phyloP scores from a whole-genome alignment of 768 basidiomycete genomes.

The Panaeolus papilionaceus region DNA sequence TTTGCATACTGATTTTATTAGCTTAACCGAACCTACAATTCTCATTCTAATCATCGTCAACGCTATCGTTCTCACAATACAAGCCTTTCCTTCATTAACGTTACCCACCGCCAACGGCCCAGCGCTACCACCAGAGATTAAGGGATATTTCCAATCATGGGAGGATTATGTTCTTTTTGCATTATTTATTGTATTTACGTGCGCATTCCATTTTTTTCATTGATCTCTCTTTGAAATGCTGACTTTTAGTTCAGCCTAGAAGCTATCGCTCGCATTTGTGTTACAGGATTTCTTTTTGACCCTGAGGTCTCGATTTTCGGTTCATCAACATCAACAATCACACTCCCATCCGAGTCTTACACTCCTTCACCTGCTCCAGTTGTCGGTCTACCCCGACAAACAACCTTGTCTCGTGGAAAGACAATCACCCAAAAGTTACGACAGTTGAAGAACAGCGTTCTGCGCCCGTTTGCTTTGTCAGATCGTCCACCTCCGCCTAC shows the following conservation, averaged over 20 bases:
- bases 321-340: conserved; percentile 49
- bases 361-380: conserved; percentile 34
- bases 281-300: conserved; percentile 88
- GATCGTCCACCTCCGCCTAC: conserved; percentile 34
- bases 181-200: conserved; percentile 89
- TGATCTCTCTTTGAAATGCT: conserved; percentile 22
- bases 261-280: conserved; percentile 85
- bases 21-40: conserved; percentile 88
- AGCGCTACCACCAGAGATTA: conserved; percentile 46
- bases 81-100: conserved; percentile 69
- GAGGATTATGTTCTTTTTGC: conserved; percentile 88
- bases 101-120: conserved; percentile 50
- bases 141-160: conserved; percentile 88
- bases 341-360: conserved; percentile 36
- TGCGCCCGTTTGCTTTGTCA: conserved; percentile 61
- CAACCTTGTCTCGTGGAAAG: conserved; percentile 49
- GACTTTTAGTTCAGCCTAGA: conserved; percentile 64
- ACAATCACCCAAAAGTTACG: conserved; percentile 54
- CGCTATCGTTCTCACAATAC: conserved; percentile 81
- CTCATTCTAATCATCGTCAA: conserved; percentile 85
- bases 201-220: conserved; percentile 36
- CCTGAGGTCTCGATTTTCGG: conserved; percentile 68
- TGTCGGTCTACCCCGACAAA: conserved; percentile 38
- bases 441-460: conserved; percentile 50
- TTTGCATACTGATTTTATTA: conserved; percentile 33